These are phyloP conservation scores for Phlebopus sp. DNA, from an alignment of 1,284 basidiomycete genomes.

Conservation along the genomic window DNA sequence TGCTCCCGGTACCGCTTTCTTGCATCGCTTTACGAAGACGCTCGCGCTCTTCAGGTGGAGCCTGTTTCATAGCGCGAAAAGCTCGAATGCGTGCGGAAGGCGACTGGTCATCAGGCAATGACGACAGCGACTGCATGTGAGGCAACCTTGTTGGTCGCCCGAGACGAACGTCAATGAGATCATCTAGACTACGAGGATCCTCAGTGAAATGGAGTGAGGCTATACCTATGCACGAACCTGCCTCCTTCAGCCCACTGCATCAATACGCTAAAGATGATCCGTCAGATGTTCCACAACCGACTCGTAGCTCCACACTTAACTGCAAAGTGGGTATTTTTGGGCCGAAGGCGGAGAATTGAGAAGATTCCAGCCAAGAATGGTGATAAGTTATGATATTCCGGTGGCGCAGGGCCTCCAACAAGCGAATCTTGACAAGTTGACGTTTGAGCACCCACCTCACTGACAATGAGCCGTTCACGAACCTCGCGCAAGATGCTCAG, in stretches of 20 bases:
- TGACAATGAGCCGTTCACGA: slow-evolving; percentile 13
- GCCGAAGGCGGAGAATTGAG: slow-evolving; percentile 82
- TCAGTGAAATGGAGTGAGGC: background rate
- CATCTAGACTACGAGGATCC: slow-evolving; percentile 57
- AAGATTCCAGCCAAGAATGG: slow-evolving; percentile 89
- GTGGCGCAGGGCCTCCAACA: slow-evolving; percentile 85
- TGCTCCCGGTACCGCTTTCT: slow-evolving; percentile 21
- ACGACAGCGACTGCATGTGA: slow-evolving; percentile 40
- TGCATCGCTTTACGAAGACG: slow-evolving; percentile 51
- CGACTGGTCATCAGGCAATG: slow-evolving; percentile 42
- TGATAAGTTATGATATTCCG: slow-evolving; percentile 94
- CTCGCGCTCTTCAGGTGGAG: slow-evolving; percentile 61
- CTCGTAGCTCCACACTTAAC: slow-evolving; percentile 37
- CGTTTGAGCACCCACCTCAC: background rate
- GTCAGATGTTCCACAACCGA: slow-evolving; percentile 7
- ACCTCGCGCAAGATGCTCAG: slow-evolving; percentile 80
- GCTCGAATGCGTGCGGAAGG: slow-evolving; percentile 71
- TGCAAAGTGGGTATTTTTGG: slow-evolving; percentile 81
- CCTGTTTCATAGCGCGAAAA: slow-evolving; percentile 66
- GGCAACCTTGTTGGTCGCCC: slow-evolving; percentile 49
- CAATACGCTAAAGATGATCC: slow-evolving; percentile 55
- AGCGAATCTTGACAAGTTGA: slow-evolving; percentile 52
- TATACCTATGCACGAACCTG: slow-evolving; percentile 34
- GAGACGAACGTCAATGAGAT: slow-evolving; percentile 77
- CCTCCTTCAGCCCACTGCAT: slow-evolving; percentile 96